phyloP scores from a whole-genome alignment of 805 yeast species.

The Teunomyces kruisii region DNA sequence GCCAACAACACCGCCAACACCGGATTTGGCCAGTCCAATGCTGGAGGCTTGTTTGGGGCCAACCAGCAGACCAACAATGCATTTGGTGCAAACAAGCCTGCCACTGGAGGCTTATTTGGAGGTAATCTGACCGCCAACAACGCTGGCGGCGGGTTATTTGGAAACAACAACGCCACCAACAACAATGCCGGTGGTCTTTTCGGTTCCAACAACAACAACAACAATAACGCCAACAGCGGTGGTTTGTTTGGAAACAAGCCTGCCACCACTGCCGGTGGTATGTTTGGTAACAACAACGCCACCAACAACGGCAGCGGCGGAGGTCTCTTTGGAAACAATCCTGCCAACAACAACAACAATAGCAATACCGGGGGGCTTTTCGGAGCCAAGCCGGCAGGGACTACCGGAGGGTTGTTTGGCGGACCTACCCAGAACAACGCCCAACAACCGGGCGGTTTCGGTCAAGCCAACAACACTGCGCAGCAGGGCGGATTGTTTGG shows the following conservation, averaged over 20 bases:
- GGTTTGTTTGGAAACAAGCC: slow-evolving; percentile 27
- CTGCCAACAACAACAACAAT: slow-evolving; percentile 5
- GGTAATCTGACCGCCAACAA: slow-evolving; percentile 3
- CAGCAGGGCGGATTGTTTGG: slow-evolving; percentile 23
- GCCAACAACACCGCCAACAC: slow-evolving; percentile 9
- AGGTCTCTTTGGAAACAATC: slow-evolving; percentile 11
- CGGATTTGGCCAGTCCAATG: slow-evolving; percentile 4
- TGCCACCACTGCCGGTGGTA: slow-evolving; percentile 21
- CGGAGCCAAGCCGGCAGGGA: slow-evolving; percentile 11
- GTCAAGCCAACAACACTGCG: slow-evolving; percentile 18
- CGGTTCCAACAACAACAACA: slow-evolving; percentile 15
- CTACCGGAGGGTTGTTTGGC: slow-evolving; percentile 24
- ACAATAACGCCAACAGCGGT: slow-evolving; percentile 20
- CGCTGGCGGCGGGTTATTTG: slow-evolving; percentile 5
- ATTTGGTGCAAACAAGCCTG: slow-evolving; percentile 10
- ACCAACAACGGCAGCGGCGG: slow-evolving; percentile 17
- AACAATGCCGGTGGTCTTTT: slow-evolving; percentile 19
- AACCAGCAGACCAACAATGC: slow-evolving; percentile 12
- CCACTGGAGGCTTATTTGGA: slow-evolving; percentile 9
- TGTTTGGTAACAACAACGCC: slow-evolving; percentile 18
- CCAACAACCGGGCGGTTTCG: slow-evolving; percentile 21
- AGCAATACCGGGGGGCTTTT: slow-evolving; percentile 9
- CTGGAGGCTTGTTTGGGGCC: slow-evolving; percentile 23
- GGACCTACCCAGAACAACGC: slow-evolving; percentile 28
- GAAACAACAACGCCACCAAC: slow-evolving; percentile 6